Conservation (phyloP, 2,329 filamentous ascomycete genomes). For the Hypomyces rosellus region DNA sequence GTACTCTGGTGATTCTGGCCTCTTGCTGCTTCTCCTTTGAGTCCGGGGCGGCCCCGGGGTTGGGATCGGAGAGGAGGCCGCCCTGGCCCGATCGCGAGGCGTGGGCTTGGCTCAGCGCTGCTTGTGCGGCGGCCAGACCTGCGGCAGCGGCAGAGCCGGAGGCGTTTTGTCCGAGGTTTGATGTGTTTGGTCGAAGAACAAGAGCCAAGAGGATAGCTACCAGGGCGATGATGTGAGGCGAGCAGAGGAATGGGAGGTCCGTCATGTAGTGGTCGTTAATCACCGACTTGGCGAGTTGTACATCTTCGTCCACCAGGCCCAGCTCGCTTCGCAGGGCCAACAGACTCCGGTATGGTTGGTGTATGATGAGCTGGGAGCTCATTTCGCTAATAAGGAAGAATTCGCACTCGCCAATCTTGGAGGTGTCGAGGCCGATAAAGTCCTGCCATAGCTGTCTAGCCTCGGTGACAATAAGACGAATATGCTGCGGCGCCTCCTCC, state of each 20-base stretch:
- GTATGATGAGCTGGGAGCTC: slow-evolving; percentile 80
- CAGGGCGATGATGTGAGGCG: slow-evolving; percentile 83
- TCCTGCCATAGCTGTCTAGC: slow-evolving; percentile 81
- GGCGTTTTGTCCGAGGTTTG: slow-evolving; percentile 22
- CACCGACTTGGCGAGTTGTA: slow-evolving; percentile 69
- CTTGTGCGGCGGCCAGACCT: slow-evolving; percentile 44
- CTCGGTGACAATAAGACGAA: slow-evolving; percentile 81
- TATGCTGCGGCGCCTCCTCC: slow-evolving; percentile 96
- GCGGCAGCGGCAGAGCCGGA: slow-evolving; percentile 29
- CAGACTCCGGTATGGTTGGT: slow-evolving; percentile 84
- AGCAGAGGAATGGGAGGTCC: slow-evolving; percentile 76
- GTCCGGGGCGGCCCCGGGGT: slow-evolving; percentile 17
- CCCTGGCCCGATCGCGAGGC: slow-evolving; percentile 20
- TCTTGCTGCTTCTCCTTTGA: slow-evolving; percentile 45
- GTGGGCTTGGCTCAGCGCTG: slow-evolving; percentile 43
- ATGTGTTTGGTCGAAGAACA: slow-evolving; percentile 60
- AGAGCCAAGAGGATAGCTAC: slow-evolving; percentile 78
- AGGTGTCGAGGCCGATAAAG: slow-evolving; percentile 67
- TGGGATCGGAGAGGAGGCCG: slow-evolving; percentile 11
- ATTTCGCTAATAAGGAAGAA: slow-evolving; percentile 89
- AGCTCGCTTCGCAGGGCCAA: slow-evolving; percentile 64
- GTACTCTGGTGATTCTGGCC: slow-evolving; percentile 57
- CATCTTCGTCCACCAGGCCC: slow-evolving; percentile 69
- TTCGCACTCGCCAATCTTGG: slow-evolving; percentile 87
- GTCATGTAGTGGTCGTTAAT: slow-evolving; percentile 93